Evolutionary conservation across 345 rosid species (phyloP), one percentile per base, ranked within the genome.

Genomic region (Noccaea bulbosa): DNA sequence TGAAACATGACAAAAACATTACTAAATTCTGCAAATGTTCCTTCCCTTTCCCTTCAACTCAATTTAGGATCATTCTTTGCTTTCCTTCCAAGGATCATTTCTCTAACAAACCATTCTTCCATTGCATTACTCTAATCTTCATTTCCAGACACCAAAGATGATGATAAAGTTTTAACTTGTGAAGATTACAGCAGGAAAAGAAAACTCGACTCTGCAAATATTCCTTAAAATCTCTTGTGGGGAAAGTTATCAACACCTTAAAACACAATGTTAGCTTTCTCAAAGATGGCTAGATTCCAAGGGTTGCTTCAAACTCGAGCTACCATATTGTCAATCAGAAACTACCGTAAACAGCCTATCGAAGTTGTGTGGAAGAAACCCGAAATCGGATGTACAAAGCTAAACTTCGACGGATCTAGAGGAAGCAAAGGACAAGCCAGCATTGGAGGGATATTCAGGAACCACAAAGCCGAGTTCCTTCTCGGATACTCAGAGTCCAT

Each of bases 331-430:
- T 65, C 83, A 47, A 48, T 68, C 22, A 74, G 89, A 72, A 81
- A 70, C 63, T 80, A 70, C 56, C 95, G 84, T 71, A 83, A 76
- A 59, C 62, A 81, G 52, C 72, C 82, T n/a, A 78, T 83, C 27
- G 81, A 88, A 8, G 98, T 90, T 61, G 57, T 91, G 5, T 93
- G 98, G 98, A 66, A 81, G 72, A 90, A 77, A 60, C 98, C 96
- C 0, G 14, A 81, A 61, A 58, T 38, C 1, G 93, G 97, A 2
- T 88, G 97, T 92, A 93, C 89, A 8, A 93, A 93, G 60, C 70
- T 90, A 10, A 93, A 93, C 87, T 90, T 84, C 4, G 97, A 93
- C 45, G 98, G 97, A 6, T 90, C 97, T 0, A 82, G 75, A 73
- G 84, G 83, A 20, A 75, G 73, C 44, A 64, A 71, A 8, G 78